A percentile compares a stretch with the other conserved stretches of the same genome.
Conservation (phyloP, 2,329 filamentous ascomycete species). For the Sporothrix phasma region DNA sequence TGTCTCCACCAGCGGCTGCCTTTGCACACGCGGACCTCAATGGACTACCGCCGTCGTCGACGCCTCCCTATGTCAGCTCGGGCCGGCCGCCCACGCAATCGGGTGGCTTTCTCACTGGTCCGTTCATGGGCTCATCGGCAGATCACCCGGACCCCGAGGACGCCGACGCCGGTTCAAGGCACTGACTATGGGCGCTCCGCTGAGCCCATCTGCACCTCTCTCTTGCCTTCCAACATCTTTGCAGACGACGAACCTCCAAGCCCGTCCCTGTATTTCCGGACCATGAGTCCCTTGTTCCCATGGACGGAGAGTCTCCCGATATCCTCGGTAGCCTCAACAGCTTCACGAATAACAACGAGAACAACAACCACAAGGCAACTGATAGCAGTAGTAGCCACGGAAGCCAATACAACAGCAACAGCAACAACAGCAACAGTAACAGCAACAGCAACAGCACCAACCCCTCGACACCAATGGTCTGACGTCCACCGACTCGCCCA, state of each 20-base stretch:
- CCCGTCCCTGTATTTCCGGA: constrained; percentile 26
- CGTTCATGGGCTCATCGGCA: constrained; percentile 41
- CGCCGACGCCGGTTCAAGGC: constrained; percentile 41
- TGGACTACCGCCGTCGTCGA: constrained; percentile 4
- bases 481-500: not conserved
- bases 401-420: constrained; percentile 2
- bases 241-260: constrained; percentile 49
- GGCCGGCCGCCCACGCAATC: constrained; percentile 29
- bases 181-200: constrained; percentile 54
- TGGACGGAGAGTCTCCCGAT: constrained; percentile 18
- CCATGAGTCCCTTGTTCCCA: constrained; percentile 30
- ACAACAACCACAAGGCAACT: not conserved
- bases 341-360: not conserved
- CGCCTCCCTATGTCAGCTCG: constrained; percentile 28
- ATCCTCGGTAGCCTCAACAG: constrained; percentile 1
- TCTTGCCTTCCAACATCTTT: constrained; percentile 57
- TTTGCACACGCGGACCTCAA: constrained; percentile 32
- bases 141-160: constrained; percentile 44
- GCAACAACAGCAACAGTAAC: not conserved
- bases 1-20: constrained; percentile 31
- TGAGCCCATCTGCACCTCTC: constrained; percentile 68
- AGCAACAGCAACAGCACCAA: not conserved
- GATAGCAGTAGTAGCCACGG: constrained; percentile 11
- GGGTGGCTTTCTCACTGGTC: constrained; percentile 39
- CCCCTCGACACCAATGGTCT: not conserved